These are phyloP conservation scores for Arthromyces matolae DNA, from an alignment of 768 basidiomycete genomes.

Conservation along the genomic window DNA sequence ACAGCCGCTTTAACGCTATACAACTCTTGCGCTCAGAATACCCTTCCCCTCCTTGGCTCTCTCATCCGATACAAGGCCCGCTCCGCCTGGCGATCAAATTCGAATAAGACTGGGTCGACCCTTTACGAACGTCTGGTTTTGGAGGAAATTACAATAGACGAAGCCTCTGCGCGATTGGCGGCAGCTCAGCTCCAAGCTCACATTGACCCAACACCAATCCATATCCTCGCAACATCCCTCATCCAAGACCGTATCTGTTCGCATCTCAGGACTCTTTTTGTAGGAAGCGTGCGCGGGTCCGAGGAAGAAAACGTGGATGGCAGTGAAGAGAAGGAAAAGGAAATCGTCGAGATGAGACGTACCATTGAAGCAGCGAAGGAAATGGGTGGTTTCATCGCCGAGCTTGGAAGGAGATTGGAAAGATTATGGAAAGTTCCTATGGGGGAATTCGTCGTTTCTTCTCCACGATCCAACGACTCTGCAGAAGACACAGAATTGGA, in stretches of 20 bases:
- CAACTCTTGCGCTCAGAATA: constrained; percentile 23
- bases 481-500: too few species aligned
- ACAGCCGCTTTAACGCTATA: constrained; percentile 57
- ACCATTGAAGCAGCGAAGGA: constrained; percentile 59
- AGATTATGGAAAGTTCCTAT: constrained; percentile 43
- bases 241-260: constrained; percentile 50
- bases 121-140: constrained; percentile 56
- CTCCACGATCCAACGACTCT: too few species aligned
- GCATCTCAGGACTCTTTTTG: constrained; percentile 55
- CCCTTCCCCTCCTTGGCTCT: constrained; percentile 28
- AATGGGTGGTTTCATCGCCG: constrained; percentile 55
- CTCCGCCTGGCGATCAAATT: constrained; percentile 32
- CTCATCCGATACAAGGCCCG: constrained; percentile 40
- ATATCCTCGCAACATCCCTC: constrained; percentile 45
- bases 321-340: constrained; percentile 29
- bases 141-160: constrained; percentile 46
- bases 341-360: constrained; percentile 35
- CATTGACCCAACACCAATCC: constrained; percentile 34
- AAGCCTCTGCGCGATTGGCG: constrained; percentile 42
- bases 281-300: constrained; percentile 33
- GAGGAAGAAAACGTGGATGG: constrained; percentile 28
- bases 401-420: constrained; percentile 55
- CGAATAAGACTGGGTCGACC: constrained; percentile 9
- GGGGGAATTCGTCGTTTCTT: too few species aligned
- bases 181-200: constrained; percentile 15